Evolutionary conservation across 116 monocot species (phyloP).

Genomic region (Dioscorea cayenensis): DNA sequence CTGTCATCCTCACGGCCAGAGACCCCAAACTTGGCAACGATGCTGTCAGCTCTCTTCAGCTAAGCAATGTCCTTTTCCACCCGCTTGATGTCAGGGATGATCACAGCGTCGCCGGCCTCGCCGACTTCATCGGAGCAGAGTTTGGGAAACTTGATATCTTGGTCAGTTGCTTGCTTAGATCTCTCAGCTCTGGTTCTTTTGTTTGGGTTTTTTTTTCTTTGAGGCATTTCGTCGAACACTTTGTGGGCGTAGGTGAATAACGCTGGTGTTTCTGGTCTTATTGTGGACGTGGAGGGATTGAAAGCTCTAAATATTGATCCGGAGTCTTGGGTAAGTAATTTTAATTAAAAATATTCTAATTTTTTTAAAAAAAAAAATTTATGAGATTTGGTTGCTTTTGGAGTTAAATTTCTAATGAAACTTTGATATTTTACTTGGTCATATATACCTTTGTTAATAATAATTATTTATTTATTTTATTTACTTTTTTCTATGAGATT

Average conservation of each 20-base stretch:
- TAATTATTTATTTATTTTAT: too few species aligned
- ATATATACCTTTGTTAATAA: too few species aligned
- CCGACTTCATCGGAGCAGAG: constrained; percentile 18
- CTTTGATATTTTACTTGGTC: too few species aligned
- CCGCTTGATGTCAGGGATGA: constrained; percentile 63
- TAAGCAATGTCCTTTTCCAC: constrained; percentile 43
- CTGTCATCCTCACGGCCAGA: constrained; percentile 59
- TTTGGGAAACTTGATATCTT: constrained; percentile 78
- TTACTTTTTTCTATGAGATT: too few species aligned
- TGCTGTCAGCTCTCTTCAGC: constrained; percentile 35
- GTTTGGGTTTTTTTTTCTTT: neutral
- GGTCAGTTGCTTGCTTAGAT: constrained; percentile 16
- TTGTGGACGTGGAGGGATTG: constrained; percentile 43
- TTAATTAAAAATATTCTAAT: neutral
- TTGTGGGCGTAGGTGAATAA: constrained; percentile 52
- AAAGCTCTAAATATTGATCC: constrained; percentile 63
- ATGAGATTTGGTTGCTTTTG: too few species aligned
- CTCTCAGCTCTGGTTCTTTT: neutral
- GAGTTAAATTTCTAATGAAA: too few species aligned
- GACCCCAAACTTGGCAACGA: constrained; percentile 37
- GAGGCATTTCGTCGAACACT: neutral
- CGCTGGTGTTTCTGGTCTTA: constrained; percentile 42
- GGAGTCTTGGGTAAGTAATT: constrained; percentile 32
- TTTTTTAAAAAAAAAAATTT: too few species aligned
- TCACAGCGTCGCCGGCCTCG: constrained; percentile 22